Evolutionary conservation across 345 rosid genomes (phyloP).

Genomic region (Erodium maritimum): DNA sequence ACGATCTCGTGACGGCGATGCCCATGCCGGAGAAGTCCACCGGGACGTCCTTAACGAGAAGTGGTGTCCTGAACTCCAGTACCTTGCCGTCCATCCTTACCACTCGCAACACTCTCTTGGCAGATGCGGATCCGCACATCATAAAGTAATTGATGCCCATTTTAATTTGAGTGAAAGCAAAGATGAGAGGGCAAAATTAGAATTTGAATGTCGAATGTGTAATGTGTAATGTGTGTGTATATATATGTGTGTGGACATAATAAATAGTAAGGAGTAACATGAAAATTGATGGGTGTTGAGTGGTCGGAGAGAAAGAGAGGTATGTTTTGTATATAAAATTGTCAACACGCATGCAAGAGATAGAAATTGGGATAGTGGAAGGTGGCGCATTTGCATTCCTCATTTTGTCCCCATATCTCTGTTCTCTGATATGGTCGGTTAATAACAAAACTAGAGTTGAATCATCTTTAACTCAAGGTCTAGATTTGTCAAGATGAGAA

Average conservation of each 20-base stretch:
- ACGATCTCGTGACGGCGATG: conserved; percentile 12
- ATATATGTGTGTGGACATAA: no score
- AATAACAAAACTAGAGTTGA: no score
- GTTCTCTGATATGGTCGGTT: no score
- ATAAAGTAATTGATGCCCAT: conserved; percentile 1
- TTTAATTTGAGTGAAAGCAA: neutral
- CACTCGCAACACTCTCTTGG: conserved; percentile 15
- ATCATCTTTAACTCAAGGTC: no score
- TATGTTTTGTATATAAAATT: neutral
- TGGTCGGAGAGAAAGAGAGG: neutral
- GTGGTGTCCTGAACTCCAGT: conserved; percentile 15
- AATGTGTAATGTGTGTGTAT: no score
- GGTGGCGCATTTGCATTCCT: neutral
- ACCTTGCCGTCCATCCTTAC: conserved; percentile 26
- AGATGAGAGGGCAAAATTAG: no score
- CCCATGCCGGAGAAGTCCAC: conserved; percentile 12
- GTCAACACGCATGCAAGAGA: neutral
- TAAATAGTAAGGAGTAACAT: no score
- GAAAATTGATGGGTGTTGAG: no score
- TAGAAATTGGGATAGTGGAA: neutral
- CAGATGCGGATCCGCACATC: neutral
- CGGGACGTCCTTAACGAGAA: conserved; percentile 20
- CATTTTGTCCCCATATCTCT: no score
- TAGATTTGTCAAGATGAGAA: no score
- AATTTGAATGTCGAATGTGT: no score